phyloP scores from a whole-genome alignment of 2,329 filamentous ascomycete genomes.

The Chaetomium sp. region DNA sequence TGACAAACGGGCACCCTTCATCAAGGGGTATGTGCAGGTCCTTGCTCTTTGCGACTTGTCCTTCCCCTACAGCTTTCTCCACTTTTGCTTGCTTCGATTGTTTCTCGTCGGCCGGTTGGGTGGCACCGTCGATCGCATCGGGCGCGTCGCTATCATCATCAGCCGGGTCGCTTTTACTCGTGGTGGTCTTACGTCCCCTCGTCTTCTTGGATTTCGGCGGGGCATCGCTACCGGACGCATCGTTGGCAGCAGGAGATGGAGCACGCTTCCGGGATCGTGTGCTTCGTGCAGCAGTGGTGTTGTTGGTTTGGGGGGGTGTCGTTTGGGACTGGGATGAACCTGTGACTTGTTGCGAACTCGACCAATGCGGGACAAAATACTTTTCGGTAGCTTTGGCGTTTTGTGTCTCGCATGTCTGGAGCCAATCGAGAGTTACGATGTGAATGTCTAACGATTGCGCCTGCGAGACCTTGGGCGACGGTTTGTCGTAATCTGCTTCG shows the following conservation, averaged over 20 bases:
- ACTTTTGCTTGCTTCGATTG: conserved; percentile 16
- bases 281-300: conserved; percentile 18
- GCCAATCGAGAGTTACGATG: conserved; percentile 56
- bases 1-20: conserved; percentile 33
- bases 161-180: conserved; percentile 22
- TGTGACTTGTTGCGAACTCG: conserved; percentile 1
- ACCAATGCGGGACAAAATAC: conserved; percentile 8
- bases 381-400: conserved; percentile 34
- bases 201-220: conserved; percentile 28
- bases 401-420: conserved; percentile 46
- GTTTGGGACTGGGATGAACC: conserved; percentile 5
- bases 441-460: conserved; percentile 42
- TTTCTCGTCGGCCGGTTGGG: conserved; percentile 23
- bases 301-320: conserved; percentile 8
- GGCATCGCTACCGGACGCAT: conserved; percentile 14
- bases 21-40: conserved; percentile 46
- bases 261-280: conserved; percentile 24
- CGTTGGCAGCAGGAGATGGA: conserved; percentile 21
- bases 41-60: conserved; percentile 38
- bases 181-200: conserved; percentile 21
- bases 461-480: conserved; percentile 45
- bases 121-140: conserved; percentile 28
- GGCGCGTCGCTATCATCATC: conserved; percentile 28
- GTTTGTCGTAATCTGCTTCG: conserved; percentile 43
- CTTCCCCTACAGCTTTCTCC: conserved; percentile 28